Conservation (phyloP, 2,329 filamentous ascomycete genomes). For the Fusarium gaditjirri region DNA sequence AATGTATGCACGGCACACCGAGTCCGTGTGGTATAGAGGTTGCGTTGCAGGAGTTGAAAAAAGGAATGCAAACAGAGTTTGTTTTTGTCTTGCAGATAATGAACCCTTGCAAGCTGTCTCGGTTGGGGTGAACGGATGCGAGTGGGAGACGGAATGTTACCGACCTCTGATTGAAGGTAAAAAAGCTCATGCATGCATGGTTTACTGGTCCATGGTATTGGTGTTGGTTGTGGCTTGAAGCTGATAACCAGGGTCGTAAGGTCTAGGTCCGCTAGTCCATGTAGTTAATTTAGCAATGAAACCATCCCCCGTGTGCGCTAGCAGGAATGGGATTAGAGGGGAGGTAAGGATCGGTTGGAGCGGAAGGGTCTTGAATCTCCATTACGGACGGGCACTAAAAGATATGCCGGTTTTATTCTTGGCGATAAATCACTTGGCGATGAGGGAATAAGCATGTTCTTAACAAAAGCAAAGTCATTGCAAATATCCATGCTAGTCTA, state of each 20-base stretch:
- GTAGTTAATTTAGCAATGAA: conserved; percentile 18
- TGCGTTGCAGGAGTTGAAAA: background rate
- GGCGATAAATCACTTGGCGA: background rate
- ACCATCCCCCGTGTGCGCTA: conserved; percentile 16
- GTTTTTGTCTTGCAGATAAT: conserved; percentile 19
- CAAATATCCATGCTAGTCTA: background rate
- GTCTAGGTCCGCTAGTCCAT: background rate
- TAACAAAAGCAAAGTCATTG: background rate
- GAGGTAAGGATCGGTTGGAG: background rate
- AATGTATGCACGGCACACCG: conserved; percentile 6
- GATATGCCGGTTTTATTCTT: background rate
- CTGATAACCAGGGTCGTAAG: background rate
- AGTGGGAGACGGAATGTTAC: background rate
- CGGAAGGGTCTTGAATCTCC: conserved; percentile 6
- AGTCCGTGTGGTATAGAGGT: conserved; percentile 6
- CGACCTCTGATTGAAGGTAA: conserved; percentile 1
- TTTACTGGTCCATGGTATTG: background rate
- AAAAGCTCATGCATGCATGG: conserved; percentile 3
- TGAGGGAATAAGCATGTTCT: background rate
- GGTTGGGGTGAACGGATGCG: background rate
- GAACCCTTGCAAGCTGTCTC: background rate
- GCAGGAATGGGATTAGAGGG: background rate
- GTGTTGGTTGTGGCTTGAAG: conserved; percentile 12
- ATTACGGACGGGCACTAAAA: background rate
- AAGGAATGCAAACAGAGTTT: conserved; percentile 15